phyloP scores from a whole-genome alignment of 2,329 filamentous ascomycete genomes.

The Rhinocladiella mackenziei region DNA sequence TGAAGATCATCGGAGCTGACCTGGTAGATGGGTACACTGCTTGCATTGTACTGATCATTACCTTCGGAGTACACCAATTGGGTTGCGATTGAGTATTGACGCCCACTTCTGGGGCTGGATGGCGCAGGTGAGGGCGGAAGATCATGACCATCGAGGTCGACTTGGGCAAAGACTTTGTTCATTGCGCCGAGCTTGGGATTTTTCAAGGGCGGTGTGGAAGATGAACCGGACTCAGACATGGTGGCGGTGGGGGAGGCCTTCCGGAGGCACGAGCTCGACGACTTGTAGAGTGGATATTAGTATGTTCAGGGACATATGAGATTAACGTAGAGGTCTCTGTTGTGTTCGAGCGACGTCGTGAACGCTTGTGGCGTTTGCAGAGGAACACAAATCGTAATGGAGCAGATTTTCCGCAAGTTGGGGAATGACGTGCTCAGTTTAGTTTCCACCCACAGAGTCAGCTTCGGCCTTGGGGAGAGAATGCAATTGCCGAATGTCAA shows the following conservation, averaged over 20 bases:
- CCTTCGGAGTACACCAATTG: slow-evolving; percentile 95
- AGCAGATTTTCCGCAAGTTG: too few species aligned
- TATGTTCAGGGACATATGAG: slow-evolving; percentile 30
- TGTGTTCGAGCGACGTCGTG: too few species aligned
- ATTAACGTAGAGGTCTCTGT: slow-evolving; percentile 1
- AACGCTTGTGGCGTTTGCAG: too few species aligned
- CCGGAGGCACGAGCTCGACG: slow-evolving; percentile 29
- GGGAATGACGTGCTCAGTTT: too few species aligned
- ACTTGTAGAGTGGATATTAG: slow-evolving; percentile 29
- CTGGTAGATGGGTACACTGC: slow-evolving; percentile 95
- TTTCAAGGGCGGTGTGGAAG: slow-evolving; percentile 29
- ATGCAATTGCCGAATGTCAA: too few species aligned
- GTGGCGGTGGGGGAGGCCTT: slow-evolving; percentile 16
- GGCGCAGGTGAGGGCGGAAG: slow-evolving; percentile 88
- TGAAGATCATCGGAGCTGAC: slow-evolving; percentile 37
- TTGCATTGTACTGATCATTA: slow-evolving; percentile 95
- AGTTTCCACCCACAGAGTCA: too few species aligned
- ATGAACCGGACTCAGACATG: slow-evolving; percentile 30
- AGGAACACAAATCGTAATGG: too few species aligned
- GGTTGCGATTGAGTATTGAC: slow-evolving; percentile 88
- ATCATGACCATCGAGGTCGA: slow-evolving; percentile 79
- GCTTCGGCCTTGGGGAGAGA: too few species aligned
- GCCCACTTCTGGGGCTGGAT: slow-evolving; percentile 79
- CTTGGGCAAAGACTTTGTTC: slow-evolving; percentile 54
- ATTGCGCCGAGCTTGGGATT: slow-evolving; percentile 33